phyloP scores from a whole-genome alignment of 148 eudicot genomes.

The Fagopyrum tataricum region DNA sequence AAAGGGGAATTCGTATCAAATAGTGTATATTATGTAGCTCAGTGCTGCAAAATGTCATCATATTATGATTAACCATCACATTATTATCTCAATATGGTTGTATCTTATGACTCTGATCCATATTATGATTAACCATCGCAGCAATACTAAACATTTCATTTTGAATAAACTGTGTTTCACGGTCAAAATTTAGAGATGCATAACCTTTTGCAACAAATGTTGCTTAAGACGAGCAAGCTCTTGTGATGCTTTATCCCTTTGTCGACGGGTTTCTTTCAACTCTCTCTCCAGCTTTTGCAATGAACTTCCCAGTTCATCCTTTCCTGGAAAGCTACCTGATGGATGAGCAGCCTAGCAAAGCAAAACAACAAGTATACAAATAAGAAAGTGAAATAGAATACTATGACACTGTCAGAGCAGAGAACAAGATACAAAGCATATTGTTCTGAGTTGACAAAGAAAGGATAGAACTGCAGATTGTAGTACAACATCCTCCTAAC shows the following conservation, averaged over 20 bases:
- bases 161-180: neutral
- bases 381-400: neutral
- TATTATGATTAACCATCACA: neutral
- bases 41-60: neutral
- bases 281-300: slow-evolving; percentile 62
- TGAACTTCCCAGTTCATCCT: slow-evolving; percentile 59
- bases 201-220: slow-evolving; percentile 92
- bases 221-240: slow-evolving; percentile 89
- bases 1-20: too few species aligned
- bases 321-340: slow-evolving; percentile 40
- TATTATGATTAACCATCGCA: neutral
- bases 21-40: too few species aligned
- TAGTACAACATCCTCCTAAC: slow-evolving; percentile 30
- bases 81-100: neutral
- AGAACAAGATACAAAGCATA: neutral
- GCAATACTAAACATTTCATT: neutral
- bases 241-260: slow-evolving; percentile 76
- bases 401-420: neutral
- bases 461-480: neutral
- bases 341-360: slow-evolving; percentile 25
- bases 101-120: neutral
- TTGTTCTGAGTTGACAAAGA: too few species aligned
- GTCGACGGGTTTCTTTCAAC: slow-evolving; percentile 53
- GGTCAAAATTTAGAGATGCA: neutral
- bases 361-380: slow-evolving; percentile 8